Evolutionary conservation across 495 filamentous ascomycete genomes (phyloP).

Genomic region (Hyaloscypha finlandica): DNA sequence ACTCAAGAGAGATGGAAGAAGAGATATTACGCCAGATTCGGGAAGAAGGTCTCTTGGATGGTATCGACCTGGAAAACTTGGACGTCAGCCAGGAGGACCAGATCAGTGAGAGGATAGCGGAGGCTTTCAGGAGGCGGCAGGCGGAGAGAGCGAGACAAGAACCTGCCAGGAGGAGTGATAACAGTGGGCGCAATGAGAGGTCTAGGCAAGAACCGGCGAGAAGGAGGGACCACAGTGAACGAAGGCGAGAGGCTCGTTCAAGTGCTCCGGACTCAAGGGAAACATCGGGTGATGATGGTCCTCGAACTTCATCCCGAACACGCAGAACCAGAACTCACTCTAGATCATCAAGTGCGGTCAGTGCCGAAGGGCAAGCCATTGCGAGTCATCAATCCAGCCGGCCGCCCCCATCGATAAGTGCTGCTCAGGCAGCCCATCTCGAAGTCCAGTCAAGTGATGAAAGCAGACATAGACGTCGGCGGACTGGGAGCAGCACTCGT

Average conservation of each 20-base stretch:
- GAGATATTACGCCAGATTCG: conserved; percentile 88
- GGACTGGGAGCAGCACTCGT: conserved; percentile 42
- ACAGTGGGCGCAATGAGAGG: conserved; percentile 25
- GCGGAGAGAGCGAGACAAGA: conserved; percentile 44
- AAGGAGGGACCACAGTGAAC: neutral
- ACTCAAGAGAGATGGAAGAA: conserved; percentile 74
- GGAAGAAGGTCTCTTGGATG: conserved; percentile 83
- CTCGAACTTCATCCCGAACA: conserved; percentile 15
- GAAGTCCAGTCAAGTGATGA: conserved; percentile 46
- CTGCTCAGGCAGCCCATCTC: conserved; percentile 37
- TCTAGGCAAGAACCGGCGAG: conserved; percentile 11
- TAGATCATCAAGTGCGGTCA: conserved; percentile 36
- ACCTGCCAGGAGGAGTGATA: conserved; percentile 44
- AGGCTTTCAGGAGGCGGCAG: conserved; percentile 77
- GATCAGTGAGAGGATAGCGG: conserved; percentile 83
- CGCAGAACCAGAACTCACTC: conserved; percentile 43
- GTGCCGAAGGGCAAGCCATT: conserved; percentile 24
- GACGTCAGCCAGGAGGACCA: conserved; percentile 78
- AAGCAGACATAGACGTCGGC: conserved; percentile 40
- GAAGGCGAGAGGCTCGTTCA: neutral
- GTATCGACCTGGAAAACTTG: conserved; percentile 80
- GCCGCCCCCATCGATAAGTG: conserved; percentile 44
- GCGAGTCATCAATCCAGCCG: conserved; percentile 47
- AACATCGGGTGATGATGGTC: conserved; percentile 24
- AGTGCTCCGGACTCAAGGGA: conserved; percentile 19